Evolutionary conservation across 140 eudicot genomes (phyloP).

Genomic region (Ambrosia hybrid): DNA sequence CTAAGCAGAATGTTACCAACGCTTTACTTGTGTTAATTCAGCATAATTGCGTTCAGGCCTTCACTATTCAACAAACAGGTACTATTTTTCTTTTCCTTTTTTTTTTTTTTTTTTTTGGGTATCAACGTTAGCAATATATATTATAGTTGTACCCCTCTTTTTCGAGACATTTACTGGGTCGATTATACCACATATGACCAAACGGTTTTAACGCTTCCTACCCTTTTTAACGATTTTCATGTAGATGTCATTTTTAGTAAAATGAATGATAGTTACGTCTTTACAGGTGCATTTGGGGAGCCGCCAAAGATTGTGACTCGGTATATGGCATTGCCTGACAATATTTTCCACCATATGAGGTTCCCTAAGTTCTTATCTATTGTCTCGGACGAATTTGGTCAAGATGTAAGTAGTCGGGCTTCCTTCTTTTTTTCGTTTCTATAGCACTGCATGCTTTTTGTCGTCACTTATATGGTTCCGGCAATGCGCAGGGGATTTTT

Average conservation of each 20-base stretch:
- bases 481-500: slow-evolving; percentile 61
- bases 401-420: slow-evolving; percentile 52
- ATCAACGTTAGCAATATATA: no score
- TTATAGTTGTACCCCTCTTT: no score
- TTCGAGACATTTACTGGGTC: no score
- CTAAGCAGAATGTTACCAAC: slow-evolving; percentile 49
- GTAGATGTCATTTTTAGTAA: no score
- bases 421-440: not conserved
- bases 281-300: slow-evolving; percentile 66
- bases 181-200: no score
- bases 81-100: not conserved
- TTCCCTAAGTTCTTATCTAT: slow-evolving; percentile 68
- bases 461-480: slow-evolving; percentile 10
- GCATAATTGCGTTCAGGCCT: slow-evolving; percentile 96
- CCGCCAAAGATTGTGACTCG: slow-evolving; percentile 60
- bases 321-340: slow-evolving; percentile 74
- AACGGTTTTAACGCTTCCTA: no score
- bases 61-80: slow-evolving; percentile 69
- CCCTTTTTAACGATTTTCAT: no score
- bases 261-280: slow-evolving; percentile 3
- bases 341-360: slow-evolving; percentile 77
- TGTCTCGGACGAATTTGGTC: slow-evolving; percentile 61
- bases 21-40: slow-evolving; percentile 68
- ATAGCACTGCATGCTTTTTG: no score
- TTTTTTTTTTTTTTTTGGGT: no score